Conservation (phyloP, 1,284 basidiomycete genomes). For the Cystobasidium sp. region DNA sequence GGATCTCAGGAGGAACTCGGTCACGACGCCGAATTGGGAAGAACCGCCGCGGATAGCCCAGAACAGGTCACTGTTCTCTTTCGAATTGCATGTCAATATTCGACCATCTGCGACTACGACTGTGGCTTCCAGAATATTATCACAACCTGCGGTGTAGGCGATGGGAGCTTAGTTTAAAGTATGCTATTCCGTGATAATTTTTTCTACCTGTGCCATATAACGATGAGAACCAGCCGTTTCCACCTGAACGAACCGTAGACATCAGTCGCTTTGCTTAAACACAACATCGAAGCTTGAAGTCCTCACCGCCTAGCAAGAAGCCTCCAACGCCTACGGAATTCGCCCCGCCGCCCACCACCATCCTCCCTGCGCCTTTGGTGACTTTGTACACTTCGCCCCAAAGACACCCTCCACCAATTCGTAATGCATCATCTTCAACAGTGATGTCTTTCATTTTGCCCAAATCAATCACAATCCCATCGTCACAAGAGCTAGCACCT, state of each 20-base stretch:
- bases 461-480: constrained; percentile 45
- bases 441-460: constrained; percentile 39
- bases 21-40: constrained; percentile 22
- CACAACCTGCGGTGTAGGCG: constrained; percentile 38
- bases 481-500: constrained; percentile 20
- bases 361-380: constrained; percentile 5
- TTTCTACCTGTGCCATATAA: constrained; percentile 39
- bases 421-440: constrained; percentile 18
- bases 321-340: constrained; percentile 46
- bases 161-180: neutral
- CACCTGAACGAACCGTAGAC: neutral
- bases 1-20: constrained; percentile 1
- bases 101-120: constrained; percentile 53
- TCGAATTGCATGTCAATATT: constrained; percentile 47
- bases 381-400: constrained; percentile 45
- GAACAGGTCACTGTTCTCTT: constrained; percentile 50
- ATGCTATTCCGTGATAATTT: neutral
- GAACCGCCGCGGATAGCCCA: constrained; percentile 52
- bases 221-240: constrained; percentile 43
- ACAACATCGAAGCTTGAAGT: too few relatives aligned
- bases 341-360: constrained; percentile 43
- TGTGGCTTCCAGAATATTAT: constrained; percentile 49
- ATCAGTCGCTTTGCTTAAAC: neutral
- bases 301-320: constrained; percentile 15
- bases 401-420: constrained; percentile 43